Base-by-base conservation (phyloP, 2,329 filamentous ascomycete species). In the Exophiala lecanii-corni region DNA sequence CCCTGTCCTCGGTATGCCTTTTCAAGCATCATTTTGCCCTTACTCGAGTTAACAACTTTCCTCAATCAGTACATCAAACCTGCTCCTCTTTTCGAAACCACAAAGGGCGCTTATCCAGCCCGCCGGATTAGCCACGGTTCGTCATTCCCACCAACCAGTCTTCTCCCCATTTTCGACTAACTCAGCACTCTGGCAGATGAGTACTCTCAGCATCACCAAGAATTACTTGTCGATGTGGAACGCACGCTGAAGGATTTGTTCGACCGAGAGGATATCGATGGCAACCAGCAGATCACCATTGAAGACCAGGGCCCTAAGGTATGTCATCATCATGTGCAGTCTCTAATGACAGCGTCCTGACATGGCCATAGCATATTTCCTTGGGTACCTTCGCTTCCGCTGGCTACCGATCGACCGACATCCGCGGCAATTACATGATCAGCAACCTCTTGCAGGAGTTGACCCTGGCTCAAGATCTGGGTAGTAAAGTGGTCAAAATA, bases 221-320 rank as follows among this genome's bases (percentile, higher is more conserved):
- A 83, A 55, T 95, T 94, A 65, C 75, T 94, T 26, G 81, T 97
- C 62, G 79, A 92, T 56, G 89, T 97, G 57, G 84, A 94, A 36
- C 73, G 79, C 16, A 96, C 89, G 1, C 75, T 95, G 44, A 76
- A 89, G 59, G 82, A 78, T 46, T 74, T 98, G 33, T 74, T 88
- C 49, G 79, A 80, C 26, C 84, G 91, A 54, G 92, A 98, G 65
- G 92, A 98, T 60, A 94, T 89, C 20, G 89, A 98, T 66, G 74
- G 79, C 43, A 96, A 98, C 65, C 86, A 88, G 74, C 89, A 97
- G 65, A 98, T 98, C 63, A 98, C 92, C 20, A 94, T 97, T 57
- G 92, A 97, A 61, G 92, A 98, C 67, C 78, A 79, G 52, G 92
- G 92, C 0, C 91, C 92, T 37, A 98, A 97, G 76, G 86, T 84